Percentiles rank a stretch among this genome's conserved stretches.
Conservation (phyloP, 1,139 yeast genomes). For the Sugiyamaella neomexicana region DNA sequence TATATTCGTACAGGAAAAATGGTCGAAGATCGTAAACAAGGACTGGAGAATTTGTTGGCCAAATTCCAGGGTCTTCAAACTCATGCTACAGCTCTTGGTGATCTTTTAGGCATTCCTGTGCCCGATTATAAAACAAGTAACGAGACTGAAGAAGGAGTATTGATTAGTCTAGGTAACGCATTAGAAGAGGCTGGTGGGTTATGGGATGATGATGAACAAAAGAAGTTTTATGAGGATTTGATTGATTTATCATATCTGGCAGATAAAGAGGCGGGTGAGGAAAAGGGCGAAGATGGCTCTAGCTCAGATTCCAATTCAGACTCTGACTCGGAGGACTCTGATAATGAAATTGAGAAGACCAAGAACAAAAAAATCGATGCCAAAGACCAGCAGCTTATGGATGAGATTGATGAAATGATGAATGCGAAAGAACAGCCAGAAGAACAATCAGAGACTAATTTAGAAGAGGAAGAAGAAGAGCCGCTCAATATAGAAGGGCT, state of each 20-base stretch:
- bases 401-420: slow-evolving; percentile 16
- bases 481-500: slow-evolving; percentile 24
- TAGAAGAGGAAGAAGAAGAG: slow-evolving; percentile 18
- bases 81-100: slow-evolving; percentile 51
- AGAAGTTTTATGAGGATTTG: slow-evolving; percentile 57
- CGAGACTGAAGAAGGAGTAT: slow-evolving; percentile 32
- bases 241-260: slow-evolving; percentile 40
- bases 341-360: slow-evolving; percentile 34
- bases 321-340: slow-evolving; percentile 25
- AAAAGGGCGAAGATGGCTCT: slow-evolving; percentile 31
- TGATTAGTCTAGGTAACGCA: slow-evolving; percentile 31
- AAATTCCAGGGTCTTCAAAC: slow-evolving; percentile 49
- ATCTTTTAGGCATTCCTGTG: slow-evolving; percentile 42
- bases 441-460: slow-evolving; percentile 15
- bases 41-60: slow-evolving; percentile 44
- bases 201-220: slow-evolving; percentile 70
- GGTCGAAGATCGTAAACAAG: slow-evolving; percentile 53
- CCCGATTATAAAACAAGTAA: slow-evolving; percentile 38
- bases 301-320: slow-evolving; percentile 26
- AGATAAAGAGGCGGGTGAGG: slow-evolving; percentile 20
- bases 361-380: slow-evolving; percentile 20
- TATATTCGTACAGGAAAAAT: slow-evolving; percentile 67
- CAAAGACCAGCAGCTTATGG: slow-evolving; percentile 11
- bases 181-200: slow-evolving; percentile 40
- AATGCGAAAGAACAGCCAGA: slow-evolving; percentile 14